These are phyloP conservation scores for Botrytis squamosa DNA, from an alignment of 2,329 filamentous ascomycete species.

Conservation along the genomic window DNA sequence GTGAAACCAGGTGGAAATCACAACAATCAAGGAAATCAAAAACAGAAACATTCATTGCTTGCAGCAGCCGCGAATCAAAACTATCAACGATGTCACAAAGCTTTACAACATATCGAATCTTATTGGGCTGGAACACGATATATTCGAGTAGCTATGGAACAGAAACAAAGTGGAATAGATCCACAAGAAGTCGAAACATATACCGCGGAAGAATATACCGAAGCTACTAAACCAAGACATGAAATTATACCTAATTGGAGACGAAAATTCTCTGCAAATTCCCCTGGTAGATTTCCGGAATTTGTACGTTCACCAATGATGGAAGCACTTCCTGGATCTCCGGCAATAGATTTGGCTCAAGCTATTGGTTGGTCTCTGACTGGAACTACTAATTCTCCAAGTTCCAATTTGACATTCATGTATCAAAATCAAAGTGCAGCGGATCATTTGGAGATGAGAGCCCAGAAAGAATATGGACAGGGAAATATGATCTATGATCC, in stretches of 20 bases:
- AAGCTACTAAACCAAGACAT: constrained; percentile 62
- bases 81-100: constrained; percentile 83
- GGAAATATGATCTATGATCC: constrained; percentile 62
- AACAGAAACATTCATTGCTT: constrained; percentile 67
- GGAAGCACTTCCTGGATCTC: constrained; percentile 46
- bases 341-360: constrained; percentile 46
- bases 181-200: constrained; percentile 54
- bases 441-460: constrained; percentile 26
- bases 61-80: constrained; percentile 82
- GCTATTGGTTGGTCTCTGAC: constrained; percentile 85
- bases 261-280: constrained; percentile 31
- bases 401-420: constrained; percentile 77
- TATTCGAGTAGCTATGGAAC: constrained; percentile 80
- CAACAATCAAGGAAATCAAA: constrained; percentile 34
- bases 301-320: constrained; percentile 45
- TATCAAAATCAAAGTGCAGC: constrained; percentile 47
- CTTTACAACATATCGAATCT: constrained; percentile 72
- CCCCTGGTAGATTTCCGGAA: constrained; percentile 29
- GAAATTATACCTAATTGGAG: constrained; percentile 42
- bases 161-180: constrained; percentile 85
- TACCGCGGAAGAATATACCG: constrained; percentile 65
- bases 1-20: constrained; percentile 27
- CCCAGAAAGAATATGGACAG: constrained; percentile 45
- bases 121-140: constrained; percentile 89
- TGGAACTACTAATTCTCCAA: constrained; percentile 81